Evolutionary conservation across 2,329 filamentous ascomycete species (phyloP).

Genomic region (Orbilia blumenaviensis): DNA sequence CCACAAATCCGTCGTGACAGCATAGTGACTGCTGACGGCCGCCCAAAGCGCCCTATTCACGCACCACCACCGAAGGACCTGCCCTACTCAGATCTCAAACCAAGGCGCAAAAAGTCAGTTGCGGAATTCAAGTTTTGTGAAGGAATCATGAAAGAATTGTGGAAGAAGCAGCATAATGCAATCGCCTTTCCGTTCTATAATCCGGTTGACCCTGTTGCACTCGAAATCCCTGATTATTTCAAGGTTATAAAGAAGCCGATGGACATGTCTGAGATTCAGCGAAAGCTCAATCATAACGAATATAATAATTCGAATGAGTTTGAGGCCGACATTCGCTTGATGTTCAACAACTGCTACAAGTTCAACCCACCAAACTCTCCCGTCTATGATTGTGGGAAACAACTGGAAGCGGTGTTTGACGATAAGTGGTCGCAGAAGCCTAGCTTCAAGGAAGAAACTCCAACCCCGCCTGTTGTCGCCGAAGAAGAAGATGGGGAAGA

Average conservation of each 20-base stretch:
- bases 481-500: slow-evolving; percentile 73
- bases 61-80: slow-evolving; percentile 89
- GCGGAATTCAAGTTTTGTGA: slow-evolving; percentile 91
- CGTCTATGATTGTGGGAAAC: slow-evolving; percentile 75
- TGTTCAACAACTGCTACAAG: slow-evolving; percentile 87
- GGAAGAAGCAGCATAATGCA: slow-evolving; percentile 74
- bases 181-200: slow-evolving; percentile 78
- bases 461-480: slow-evolving; percentile 74
- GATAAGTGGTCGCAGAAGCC: slow-evolving; percentile 79
- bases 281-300: slow-evolving; percentile 78
- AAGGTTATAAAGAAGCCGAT: slow-evolving; percentile 96
- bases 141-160: slow-evolving; percentile 78
- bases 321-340: slow-evolving; percentile 80
- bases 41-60: slow-evolving; percentile 93
- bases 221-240: slow-evolving; percentile 93
- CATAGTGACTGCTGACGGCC: slow-evolving; percentile 72
- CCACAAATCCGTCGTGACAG: slow-evolving; percentile 88
- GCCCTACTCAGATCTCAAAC: slow-evolving; percentile 82
- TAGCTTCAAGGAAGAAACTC: slow-evolving; percentile 76
- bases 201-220: slow-evolving; percentile 90
- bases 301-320: slow-evolving; percentile 87
- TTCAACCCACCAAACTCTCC: slow-evolving; percentile 86
- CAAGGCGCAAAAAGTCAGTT: slow-evolving; percentile 88
- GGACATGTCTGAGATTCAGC: slow-evolving; percentile 81
- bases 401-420: slow-evolving; percentile 79